Evolutionary conservation across 1,139 yeast genomes (phyloP), one percentile per base, ranked within the genome.

Genomic region (Casaregolazyma lundiana): DNA sequence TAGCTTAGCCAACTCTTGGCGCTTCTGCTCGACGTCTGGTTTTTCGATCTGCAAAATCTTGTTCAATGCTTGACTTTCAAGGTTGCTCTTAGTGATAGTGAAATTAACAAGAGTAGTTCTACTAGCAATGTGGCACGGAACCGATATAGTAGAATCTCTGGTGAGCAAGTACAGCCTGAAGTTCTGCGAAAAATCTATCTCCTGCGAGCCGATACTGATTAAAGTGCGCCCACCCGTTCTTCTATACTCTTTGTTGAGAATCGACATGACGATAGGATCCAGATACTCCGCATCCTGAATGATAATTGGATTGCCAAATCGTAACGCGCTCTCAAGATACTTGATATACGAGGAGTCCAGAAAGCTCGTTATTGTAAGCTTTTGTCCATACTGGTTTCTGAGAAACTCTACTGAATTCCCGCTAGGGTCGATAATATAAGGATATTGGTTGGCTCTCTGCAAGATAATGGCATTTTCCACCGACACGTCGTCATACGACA

Each of bases 231-330:
- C 95, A 4, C 96, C 96, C 37, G 82, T 73, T 29, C 73, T 70
- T 38, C 73, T 75, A 35, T 78, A 72, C 51, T 87, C 95, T 39
- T 70, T 69, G 45, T 80, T 72, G 39, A 92, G 65, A 1, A 90
- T 64, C 0, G 83, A 72, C 49, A 78, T 78, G 18, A 90, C 60
- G 9, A 85, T 67, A 0, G 97, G 95, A 61, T 90, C 92, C 59
- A 78, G 80, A 55, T 75, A 69, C 59, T 90, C 97, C 2, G 90
- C 88, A 64, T 90, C 94, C 55, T 78, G 80, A 24, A 90, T 74
- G 9, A 90, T 61, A 7, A 90, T 68, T 0, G 76, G 60, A 3
- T 88, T 89, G 6, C 98, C 97, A 70, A 90, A 90, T 51, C 94
- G 70, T 21, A 90, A 63, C 0, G 95, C 82, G 59, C 88, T 84